Evolutionary conservation across 208 protist genomes (phyloP).

Genomic region (Willaertia magna): DNA sequence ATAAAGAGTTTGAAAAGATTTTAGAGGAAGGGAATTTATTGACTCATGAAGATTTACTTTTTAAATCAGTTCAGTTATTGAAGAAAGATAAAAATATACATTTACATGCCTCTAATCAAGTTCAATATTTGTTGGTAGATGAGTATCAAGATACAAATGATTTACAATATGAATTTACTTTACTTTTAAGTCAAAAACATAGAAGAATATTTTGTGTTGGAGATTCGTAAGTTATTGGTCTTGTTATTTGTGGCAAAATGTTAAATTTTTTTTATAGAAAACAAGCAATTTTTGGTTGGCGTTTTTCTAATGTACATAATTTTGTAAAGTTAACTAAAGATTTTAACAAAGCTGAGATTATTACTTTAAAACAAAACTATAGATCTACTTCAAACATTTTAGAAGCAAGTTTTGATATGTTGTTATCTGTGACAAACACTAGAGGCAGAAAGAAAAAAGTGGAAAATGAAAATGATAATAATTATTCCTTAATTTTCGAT

Average conservation of each 20-base stretch:
- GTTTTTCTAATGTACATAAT: background rate
- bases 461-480: background rate
- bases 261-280: background rate
- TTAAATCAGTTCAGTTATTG: background rate
- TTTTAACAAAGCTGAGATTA: background rate
- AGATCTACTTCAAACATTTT: background rate
- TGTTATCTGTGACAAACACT: background rate
- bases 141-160: background rate
- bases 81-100: background rate
- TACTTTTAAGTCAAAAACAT: background rate
- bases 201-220: background rate
- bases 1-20: background rate
- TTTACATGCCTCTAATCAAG: background rate
- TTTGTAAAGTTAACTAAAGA: background rate
- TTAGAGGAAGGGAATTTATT: background rate
- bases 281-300: conserved; percentile 7
- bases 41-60: background rate
- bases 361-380: background rate
- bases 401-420: background rate
- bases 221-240: conserved; percentile 2
- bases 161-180: background rate
- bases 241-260: too few species aligned
- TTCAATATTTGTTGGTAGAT: background rate
- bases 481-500: background rate
- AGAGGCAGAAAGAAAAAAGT: background rate